Conservation (phyloP, 768 basidiomycete genomes). For the Porpolomopsis calyptriformis region DNA sequence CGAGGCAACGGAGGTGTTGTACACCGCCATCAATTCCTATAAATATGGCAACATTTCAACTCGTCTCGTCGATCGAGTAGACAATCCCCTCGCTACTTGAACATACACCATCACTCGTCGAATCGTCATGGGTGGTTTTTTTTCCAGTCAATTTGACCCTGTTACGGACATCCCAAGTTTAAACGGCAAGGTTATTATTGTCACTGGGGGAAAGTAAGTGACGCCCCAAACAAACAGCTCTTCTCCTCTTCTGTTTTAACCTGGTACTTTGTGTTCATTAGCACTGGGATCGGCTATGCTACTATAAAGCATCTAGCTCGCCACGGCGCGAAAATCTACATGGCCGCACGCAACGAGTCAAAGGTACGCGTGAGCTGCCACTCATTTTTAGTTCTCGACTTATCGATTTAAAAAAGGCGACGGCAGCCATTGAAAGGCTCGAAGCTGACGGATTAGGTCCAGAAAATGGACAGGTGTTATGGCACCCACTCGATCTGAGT, state of each 20-base stretch:
- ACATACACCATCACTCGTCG: no score
- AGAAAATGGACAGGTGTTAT: slow-evolving; percentile 37
- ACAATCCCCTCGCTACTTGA: no score
- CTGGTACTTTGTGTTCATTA: slow-evolving; percentile 4
- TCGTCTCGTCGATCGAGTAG: no score
- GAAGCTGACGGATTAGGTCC: slow-evolving; percentile 32
- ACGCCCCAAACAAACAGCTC: background rate
- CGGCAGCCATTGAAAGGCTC: slow-evolving; percentile 37
- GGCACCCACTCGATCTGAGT: slow-evolving; percentile 41
- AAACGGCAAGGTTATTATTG: slow-evolving; percentile 39
- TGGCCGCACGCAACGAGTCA: slow-evolving; percentile 39
- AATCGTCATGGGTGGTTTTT: slow-evolving; percentile 10
- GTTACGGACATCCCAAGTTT: slow-evolving; percentile 33
- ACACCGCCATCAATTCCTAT: no score
- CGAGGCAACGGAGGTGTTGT: no score
- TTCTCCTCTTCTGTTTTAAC: background rate
- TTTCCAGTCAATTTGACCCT: slow-evolving; percentile 22
- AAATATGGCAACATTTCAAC: no score
- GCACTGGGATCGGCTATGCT: slow-evolving; percentile 31
- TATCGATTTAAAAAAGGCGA: slow-evolving; percentile 18
- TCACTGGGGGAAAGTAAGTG: slow-evolving; percentile 50
- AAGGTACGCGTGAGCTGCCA: slow-evolving; percentile 8
- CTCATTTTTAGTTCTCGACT: background rate
- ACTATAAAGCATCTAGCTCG: slow-evolving; percentile 43
- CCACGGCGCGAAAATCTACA: slow-evolving; percentile 49